Conservation (phyloP, 1,284 basidiomycete genomes). For the Ceratobasidium sp. region DNA sequence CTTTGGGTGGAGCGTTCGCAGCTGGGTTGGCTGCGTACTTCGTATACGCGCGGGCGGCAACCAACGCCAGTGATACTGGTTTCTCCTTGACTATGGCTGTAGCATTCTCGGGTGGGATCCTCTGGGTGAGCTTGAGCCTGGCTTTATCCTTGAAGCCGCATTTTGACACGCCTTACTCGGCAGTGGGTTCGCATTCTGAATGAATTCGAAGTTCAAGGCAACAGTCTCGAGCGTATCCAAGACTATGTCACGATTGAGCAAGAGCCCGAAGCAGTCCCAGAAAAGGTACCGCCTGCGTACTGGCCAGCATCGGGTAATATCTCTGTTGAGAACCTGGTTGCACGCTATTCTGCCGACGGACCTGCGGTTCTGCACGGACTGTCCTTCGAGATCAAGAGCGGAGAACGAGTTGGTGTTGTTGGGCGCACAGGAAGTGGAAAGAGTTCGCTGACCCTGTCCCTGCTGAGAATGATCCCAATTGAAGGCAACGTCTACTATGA, state of each 20-base stretch:
- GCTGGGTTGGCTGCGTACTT: slow-evolving; percentile 44
- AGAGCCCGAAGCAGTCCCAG: slow-evolving; percentile 34
- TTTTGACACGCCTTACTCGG: slow-evolving; percentile 42
- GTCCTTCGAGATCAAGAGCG: slow-evolving; percentile 55
- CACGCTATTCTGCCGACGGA: slow-evolving; percentile 44
- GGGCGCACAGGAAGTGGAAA: slow-evolving; percentile 59
- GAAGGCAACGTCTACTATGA: slow-evolving; percentile 56
- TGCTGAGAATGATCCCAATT: slow-evolving; percentile 57
- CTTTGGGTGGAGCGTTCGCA: slow-evolving; percentile 44
- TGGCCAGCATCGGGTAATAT: slow-evolving; percentile 47
- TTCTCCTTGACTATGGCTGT: slow-evolving; percentile 44
- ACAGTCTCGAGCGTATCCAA: slow-evolving; percentile 57
- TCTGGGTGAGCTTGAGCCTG: slow-evolving; percentile 21
- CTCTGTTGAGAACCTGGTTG: slow-evolving; percentile 44
- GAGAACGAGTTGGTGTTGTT: slow-evolving; percentile 58
- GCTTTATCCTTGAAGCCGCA: neutral
- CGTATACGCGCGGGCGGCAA: neutral
- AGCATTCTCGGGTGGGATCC: slow-evolving; percentile 37
- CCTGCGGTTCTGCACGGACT: slow-evolving; percentile 56
- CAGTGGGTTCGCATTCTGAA: slow-evolving; percentile 54
- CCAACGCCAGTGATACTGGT: slow-evolving; percentile 49
- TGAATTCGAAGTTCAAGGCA: slow-evolving; percentile 57
- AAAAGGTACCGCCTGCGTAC: slow-evolving; percentile 44
- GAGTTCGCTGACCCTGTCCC: slow-evolving; percentile 56
- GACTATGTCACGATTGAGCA: slow-evolving; percentile 53